Evolutionary conservation across 176 grass and related monocot species (phyloP), one percentile per base, ranked within the genome.

Genomic region (Zizania latifolia): DNA sequence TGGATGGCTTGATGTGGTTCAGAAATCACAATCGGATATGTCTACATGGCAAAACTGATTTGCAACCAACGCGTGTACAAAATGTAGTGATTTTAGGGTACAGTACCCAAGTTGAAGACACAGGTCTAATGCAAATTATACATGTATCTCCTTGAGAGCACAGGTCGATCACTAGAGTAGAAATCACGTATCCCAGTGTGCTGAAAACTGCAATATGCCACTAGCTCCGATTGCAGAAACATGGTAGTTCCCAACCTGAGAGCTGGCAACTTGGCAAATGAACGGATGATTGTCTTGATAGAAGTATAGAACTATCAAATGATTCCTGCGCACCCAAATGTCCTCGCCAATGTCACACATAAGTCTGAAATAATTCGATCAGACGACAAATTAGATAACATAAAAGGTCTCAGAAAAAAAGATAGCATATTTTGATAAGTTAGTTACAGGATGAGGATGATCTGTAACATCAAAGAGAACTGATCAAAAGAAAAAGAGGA

Each of bases 291-390:
- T n/a, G 28, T 35, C 28, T 35, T 13, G 14, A 44, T n/a, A 32
- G 3, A n/a, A 5, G 4, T 26, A 44, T n/a, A 32, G 3, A n/a
- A 5, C 7, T 26, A 34, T 10, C 1, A 55, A 7, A 36, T 51
- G 2, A 22, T 24, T 16, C 16, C 51, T 50, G 58, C 31, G 28
- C 22, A 9, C n/a, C 26, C 2, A 8, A 64, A 40, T 61, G 37
- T 21, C 48, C 58, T 83, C 67, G 40, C 24, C 76, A 34, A 6
- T 13, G 63, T 16, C 65, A 72, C 24, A 65, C 28, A 67, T 74
- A 19, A 33, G 8, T 65, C 84, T 82, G 78, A 36, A 77, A 77
- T 8, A 10, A 61, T 64, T 56, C 14, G 66, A 65, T 14, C 16
- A 0, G 1, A 17, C 5, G 21, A 12, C 58, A 23, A 66, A 50